Percentiles rank a stretch among this genome's conserved stretches.
These are phyloP conservation scores for Fraxinus ornus DNA, from an alignment of 305 asterid species.

Conservation along the genomic window DNA sequence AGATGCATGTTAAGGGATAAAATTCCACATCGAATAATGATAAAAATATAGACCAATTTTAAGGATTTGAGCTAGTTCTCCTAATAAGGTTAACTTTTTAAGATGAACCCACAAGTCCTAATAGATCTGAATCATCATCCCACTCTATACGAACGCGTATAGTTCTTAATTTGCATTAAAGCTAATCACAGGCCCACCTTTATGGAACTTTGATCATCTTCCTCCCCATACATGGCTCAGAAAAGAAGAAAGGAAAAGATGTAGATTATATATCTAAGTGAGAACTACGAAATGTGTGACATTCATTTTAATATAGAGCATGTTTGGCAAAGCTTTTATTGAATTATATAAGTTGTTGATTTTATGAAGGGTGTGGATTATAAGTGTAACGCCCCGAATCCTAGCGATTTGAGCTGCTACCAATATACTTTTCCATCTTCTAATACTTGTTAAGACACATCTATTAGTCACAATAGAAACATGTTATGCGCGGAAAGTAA, in stretches of 20 bases:
- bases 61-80: neutral
- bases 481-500: neutral
- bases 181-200: neutral
- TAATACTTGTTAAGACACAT: neutral
- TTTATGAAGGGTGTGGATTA: neutral
- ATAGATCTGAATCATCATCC: neutral
- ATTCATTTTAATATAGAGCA: neutral
- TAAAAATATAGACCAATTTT: no score
- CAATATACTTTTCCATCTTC: neutral
- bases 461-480: neutral
- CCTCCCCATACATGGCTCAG: neutral
- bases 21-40: neutral
- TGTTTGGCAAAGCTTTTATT: neutral
- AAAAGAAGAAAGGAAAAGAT: neutral
- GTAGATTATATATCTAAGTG: neutral
- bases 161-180: neutral
- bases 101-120: neutral
- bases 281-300: neutral
- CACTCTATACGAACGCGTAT: neutral
- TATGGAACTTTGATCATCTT: neutral
- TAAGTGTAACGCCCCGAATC: neutral
- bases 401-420: neutral
- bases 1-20: neutral
- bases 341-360: neutral
- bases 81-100: neutral